Evolutionary conservation across 768 basidiomycete species (phyloP).

Genomic region (Mrakia blollopis): DNA sequence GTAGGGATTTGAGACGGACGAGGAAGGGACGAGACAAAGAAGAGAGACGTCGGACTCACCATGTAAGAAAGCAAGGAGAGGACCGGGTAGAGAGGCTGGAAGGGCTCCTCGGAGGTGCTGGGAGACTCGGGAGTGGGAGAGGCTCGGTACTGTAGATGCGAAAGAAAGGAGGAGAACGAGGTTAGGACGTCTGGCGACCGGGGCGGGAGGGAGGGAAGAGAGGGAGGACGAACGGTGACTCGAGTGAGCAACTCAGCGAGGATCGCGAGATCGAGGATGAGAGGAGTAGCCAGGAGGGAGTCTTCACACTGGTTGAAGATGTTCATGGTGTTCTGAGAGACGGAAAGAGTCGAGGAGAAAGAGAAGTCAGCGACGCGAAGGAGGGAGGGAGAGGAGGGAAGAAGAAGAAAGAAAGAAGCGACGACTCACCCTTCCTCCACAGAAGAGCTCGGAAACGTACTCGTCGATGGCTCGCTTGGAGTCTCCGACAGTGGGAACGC

Average conservation of each 20-base stretch:
- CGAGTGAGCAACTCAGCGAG: slow-evolving; percentile 90
- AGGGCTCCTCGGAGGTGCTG: slow-evolving; percentile 46
- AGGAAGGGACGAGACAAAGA: neutral
- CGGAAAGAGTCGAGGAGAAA: neutral
- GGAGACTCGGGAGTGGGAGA: slow-evolving; percentile 44
- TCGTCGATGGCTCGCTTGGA: slow-evolving; percentile 99
- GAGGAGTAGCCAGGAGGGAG: slow-evolving; percentile 88
- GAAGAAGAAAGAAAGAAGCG: neutral
- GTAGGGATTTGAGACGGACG: neutral
- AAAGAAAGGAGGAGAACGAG: neutral
- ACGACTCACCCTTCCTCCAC: slow-evolving; percentile 24
- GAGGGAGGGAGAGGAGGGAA: too few relatives aligned
- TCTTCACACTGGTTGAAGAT: slow-evolving; percentile 53
- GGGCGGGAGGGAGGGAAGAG: neutral
- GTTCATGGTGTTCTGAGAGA: slow-evolving; percentile 28
- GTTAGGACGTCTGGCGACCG: neutral
- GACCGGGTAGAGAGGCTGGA: slow-evolving; percentile 80
- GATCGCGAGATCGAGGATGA: slow-evolving; percentile 90
- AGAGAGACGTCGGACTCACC: slow-evolving; percentile 53
- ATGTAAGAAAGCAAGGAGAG: slow-evolving; percentile 91
- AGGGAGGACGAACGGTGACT: slow-evolving; percentile 50
- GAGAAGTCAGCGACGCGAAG: neutral
- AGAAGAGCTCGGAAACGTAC: slow-evolving; percentile 93
- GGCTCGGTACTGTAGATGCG: slow-evolving; percentile 58
- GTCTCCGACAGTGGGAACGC: slow-evolving; percentile 90